Percentiles rank a stretch among this genome's conserved stretches.
Evolutionary conservation across 2,329 filamentous ascomycete species (phyloP).

Genomic region (Rhynchosporium agropyri): DNA sequence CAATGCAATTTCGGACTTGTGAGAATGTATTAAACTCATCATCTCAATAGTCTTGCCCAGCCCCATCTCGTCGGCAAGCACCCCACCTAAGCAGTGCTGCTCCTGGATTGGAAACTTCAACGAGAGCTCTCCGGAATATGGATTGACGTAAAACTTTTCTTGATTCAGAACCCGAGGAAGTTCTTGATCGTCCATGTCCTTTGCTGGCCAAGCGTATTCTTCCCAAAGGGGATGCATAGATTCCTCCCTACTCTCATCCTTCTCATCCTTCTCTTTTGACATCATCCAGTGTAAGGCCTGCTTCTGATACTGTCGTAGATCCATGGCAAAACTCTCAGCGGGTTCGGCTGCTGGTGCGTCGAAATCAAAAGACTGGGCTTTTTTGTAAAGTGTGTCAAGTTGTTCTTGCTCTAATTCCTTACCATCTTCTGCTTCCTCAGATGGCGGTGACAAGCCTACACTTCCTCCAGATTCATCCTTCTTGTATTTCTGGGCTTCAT

Average conservation of each 20-base stretch:
- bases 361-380: constrained; percentile 97
- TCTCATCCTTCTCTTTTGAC: constrained; percentile 82
- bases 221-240: constrained; percentile 99
- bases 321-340: constrained; percentile 77
- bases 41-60: constrained; percentile 98
- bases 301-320: constrained; percentile 88
- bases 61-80: constrained; percentile 96
- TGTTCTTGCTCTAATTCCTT: constrained; percentile 94
- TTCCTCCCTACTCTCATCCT: constrained; percentile 63
- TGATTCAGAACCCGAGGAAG: constrained; percentile 67
- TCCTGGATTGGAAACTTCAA: constrained; percentile 91
- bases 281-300: constrained; percentile 98
- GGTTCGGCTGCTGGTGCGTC: constrained; percentile 86
- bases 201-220: constrained; percentile 85
- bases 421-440: constrained; percentile 73
- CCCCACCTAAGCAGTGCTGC: constrained; percentile 90
- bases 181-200: constrained; percentile 82
- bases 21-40: constrained; percentile 88
- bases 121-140: constrained; percentile 92
- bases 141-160: constrained; percentile 88
- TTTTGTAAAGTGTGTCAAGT: constrained; percentile 89
- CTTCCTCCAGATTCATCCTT: constrained; percentile 30
- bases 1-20: constrained; percentile 62
- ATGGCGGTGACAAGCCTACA: constrained; percentile 50
- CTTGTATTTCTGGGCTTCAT: constrained; percentile 57